Evolutionary conservation across 306 rosid species (phyloP).

Genomic region (Rosa chinensis): DNA sequence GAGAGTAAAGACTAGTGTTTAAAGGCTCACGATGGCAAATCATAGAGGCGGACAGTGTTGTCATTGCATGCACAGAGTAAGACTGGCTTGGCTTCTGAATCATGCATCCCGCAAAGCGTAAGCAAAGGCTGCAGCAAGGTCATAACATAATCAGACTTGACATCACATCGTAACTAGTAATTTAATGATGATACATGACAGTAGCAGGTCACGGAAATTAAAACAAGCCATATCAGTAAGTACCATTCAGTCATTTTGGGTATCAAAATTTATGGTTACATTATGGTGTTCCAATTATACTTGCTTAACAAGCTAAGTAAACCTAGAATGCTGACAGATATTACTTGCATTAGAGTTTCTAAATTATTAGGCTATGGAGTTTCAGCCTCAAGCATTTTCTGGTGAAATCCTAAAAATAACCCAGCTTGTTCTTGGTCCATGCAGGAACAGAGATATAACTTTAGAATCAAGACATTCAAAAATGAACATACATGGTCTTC

Average conservation of each 20-base stretch:
- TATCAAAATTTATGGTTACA: neutral
- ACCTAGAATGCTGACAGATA: neutral
- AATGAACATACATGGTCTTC: slow-evolving; percentile 67
- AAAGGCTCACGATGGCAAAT: slow-evolving; percentile 92
- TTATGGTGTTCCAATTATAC: neutral
- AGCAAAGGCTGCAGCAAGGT: slow-evolving; percentile 66
- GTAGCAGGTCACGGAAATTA: neutral
- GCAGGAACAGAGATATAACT: slow-evolving; percentile 4
- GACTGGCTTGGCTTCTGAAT: slow-evolving; percentile 84
- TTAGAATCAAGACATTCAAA: neutral
- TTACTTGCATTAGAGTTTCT: neutral
- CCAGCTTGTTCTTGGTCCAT: neutral
- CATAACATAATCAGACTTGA: neutral
- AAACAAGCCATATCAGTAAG: neutral
- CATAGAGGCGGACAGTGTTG: slow-evolving; percentile 81
- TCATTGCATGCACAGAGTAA: slow-evolving; percentile 83
- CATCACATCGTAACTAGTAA: neutral
- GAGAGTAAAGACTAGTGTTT: slow-evolving; percentile 13
- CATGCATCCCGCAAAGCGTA: slow-evolving; percentile 87
- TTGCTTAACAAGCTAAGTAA: neutral
- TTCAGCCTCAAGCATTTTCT: neutral
- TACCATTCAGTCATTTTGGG: neutral
- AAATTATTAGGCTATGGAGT: neutral
- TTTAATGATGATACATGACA: neutral
- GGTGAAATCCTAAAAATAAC: neutral